These are phyloP conservation scores for Nannochloropsis gaditana DNA, from an alignment of 108 stramenopile species.

Conservation along the genomic window DNA sequence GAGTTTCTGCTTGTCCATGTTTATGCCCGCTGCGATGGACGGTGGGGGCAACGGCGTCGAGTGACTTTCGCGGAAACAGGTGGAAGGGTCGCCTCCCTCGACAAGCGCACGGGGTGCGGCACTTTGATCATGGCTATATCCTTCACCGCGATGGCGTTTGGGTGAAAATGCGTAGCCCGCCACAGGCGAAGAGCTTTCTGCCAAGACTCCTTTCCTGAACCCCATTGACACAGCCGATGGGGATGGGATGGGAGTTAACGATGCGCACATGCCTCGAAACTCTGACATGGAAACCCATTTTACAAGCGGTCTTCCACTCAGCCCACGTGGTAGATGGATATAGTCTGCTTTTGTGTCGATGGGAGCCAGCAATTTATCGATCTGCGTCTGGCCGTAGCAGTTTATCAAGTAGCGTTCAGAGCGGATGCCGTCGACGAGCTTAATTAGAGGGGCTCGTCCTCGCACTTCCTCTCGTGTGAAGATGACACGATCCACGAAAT, in stretches of 20 bases:
- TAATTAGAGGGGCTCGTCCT: background rate
- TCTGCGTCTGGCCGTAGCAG: background rate
- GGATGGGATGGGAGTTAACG: background rate
- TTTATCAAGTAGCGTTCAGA: background rate
- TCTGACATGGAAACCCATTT: background rate
- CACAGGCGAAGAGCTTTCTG: background rate
- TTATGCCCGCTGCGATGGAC: background rate
- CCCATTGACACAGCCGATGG: background rate
- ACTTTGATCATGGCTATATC: no score
- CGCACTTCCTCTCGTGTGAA: background rate
- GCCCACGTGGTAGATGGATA: background rate
- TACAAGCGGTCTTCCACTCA: background rate
- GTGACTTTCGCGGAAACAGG: no score
- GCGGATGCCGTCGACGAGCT: background rate
- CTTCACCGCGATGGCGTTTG: background rate
- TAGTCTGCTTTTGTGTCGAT: background rate
- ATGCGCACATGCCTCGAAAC: background rate
- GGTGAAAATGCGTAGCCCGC: background rate
- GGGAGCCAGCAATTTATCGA: slow-evolving; percentile 12
- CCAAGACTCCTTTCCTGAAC: background rate
- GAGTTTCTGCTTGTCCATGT: slow-evolving; percentile 3
- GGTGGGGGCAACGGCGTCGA: background rate
- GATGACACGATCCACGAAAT: background rate
- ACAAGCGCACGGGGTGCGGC: no score
- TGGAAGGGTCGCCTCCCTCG: no score